Conservation (phyloP, 2,329 filamentous ascomycete genomes). For the Ascochyta koolunga region DNA sequence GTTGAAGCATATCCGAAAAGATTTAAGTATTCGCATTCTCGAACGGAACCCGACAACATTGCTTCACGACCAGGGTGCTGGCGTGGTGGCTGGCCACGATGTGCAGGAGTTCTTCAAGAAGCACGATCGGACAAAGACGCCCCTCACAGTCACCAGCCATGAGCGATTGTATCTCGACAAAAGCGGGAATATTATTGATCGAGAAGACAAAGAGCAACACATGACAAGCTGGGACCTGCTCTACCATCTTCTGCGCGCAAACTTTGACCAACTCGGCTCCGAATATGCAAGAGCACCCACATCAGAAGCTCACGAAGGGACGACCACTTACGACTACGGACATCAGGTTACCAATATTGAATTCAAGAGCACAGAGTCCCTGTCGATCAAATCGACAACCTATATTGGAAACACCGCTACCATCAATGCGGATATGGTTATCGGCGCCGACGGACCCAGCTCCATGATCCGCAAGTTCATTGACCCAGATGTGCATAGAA, state of each 20-base stretch:
- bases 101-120: conserved; percentile 30
- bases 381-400: conserved; percentile 1
- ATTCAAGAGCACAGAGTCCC: not conserved
- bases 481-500: conserved; percentile 16
- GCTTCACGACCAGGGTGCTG: conserved; percentile 37
- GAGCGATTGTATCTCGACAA: conserved; percentile 30
- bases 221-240: conserved; percentile 42
- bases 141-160: conserved; percentile 25
- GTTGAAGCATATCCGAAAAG: conserved; percentile 28
- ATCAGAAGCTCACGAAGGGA: conserved; percentile 20
- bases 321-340: conserved; percentile 25
- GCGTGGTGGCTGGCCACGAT: conserved; percentile 31
- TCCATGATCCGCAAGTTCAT: conserved; percentile 29
- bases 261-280: conserved; percentile 32
- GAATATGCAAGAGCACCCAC: conserved; percentile 24
- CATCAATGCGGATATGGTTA: conserved; percentile 27
- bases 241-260: conserved; percentile 34
- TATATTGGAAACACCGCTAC: conserved; percentile 9
- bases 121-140: conserved; percentile 27
- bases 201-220: conserved; percentile 26
- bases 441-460: conserved; percentile 35
- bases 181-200: conserved; percentile 23
- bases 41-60: conserved; percentile 33
- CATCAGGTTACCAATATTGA: conserved; percentile 22
- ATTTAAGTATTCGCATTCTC: conserved; percentile 32